Evolutionary conservation across 495 filamentous ascomycete genomes (phyloP), one percentile per base, ranked within the genome.

Genomic region (Schizothecium vesticola): DNA sequence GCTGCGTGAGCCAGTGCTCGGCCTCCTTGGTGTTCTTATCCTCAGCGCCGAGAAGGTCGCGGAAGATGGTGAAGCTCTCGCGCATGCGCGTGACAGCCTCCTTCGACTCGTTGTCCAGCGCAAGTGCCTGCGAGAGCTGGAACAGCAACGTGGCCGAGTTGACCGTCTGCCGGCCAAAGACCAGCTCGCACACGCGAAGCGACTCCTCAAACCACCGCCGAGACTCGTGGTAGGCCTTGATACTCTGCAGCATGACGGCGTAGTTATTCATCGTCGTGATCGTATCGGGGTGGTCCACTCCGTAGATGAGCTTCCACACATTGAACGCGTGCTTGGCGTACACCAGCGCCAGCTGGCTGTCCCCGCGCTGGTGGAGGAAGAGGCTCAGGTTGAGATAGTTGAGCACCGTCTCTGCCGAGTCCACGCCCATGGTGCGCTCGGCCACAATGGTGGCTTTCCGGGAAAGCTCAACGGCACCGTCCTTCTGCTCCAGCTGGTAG

Each of bases 221-320:
- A 16, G 94, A 97, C 78, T 96, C 92, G 68, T 90, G 86, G 84
- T 94, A 99, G 59, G 90, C 87, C 83, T 96, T 94, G 73, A 97
- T 84, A 66, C 91, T 88, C 81, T 98, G 96, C 60, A 98, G 87
- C 96, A 99, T 99, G 28, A 98, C 95, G 13, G 96, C 96, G 16
- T 92, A 93, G 76, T 99, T 99, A 86, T 98, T 99, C 80, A 98
- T 89, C 31, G 96, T 97, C 13, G 96, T 99, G 80, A 98, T 97
- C 19, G 92, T 95, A 79, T 99, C 96, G 3, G 96, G 96, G 80
- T 99, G 96, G 75, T 91, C 90, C 13, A 88, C 80, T 57, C 96
- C 96, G 75, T 97, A 98, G 76, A 97, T 93, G 76, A 97, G 86
- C 84, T 97, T 97, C 94, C 93, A 97, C 66, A 98, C 84, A 71